phyloP scores from a whole-genome alignment of 2,329 filamentous ascomycete species.

The Metarhizium sp. region DNA sequence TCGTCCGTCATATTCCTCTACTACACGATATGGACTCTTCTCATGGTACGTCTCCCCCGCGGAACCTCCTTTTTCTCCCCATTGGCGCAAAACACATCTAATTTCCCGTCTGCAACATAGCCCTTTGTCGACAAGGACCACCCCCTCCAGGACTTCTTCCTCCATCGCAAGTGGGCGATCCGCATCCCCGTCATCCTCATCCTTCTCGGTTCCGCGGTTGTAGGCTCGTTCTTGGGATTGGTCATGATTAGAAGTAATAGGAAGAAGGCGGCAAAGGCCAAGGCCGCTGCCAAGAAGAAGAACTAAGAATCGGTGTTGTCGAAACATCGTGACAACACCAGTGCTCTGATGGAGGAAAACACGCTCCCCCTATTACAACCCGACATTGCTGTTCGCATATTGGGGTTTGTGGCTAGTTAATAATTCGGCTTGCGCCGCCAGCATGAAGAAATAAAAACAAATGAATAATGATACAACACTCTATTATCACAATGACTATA shows the following conservation, averaged over 20 bases:
- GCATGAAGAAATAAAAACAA: neutral
- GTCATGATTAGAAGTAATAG: constrained; percentile 99
- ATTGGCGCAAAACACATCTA: neutral
- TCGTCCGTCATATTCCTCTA: constrained; percentile 61
- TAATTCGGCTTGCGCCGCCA: neutral
- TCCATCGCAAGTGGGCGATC: constrained; percentile 95
- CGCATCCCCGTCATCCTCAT: constrained; percentile 96
- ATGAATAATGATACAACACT: neutral
- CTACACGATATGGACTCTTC: constrained; percentile 94
- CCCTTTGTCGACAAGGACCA: constrained; percentile 96
- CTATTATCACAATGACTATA: neutral
- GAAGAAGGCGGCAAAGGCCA: constrained; percentile 93
- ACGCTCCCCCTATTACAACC: neutral
- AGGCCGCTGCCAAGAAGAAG: constrained; percentile 81
- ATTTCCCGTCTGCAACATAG: constrained; percentile 33
- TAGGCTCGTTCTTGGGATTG: constrained; percentile 89
- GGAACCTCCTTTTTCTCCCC: no score
- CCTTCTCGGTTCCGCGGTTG: constrained; percentile 82
- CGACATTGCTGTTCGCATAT: neutral
- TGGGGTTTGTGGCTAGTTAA: neutral
- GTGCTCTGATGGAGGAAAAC: no score
- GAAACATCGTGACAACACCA: constrained; percentile 1
- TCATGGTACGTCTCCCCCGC: constrained; percentile 61
- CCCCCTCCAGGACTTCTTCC: constrained; percentile 89
- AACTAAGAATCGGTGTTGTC: constrained; percentile 36